phyloP scores from a whole-genome alignment of 148 eudicot species.

The Rhododendron molle region DNA sequence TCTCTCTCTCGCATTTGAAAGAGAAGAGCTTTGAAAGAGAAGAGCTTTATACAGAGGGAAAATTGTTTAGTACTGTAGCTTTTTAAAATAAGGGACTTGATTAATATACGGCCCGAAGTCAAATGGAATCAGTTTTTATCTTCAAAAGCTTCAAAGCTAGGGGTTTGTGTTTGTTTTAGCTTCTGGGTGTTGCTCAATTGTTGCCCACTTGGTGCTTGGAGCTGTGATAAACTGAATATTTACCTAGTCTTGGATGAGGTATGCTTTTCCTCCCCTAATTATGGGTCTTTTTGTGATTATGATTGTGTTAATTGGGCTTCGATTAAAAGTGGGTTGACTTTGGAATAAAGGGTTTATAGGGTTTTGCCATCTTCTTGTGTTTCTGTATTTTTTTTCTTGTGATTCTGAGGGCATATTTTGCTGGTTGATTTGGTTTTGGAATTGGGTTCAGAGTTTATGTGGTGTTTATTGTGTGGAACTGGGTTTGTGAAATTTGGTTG shows the following conservation, averaged over 20 bases:
- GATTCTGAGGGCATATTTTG: slow-evolving; percentile 1
- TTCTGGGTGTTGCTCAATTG: not conserved
- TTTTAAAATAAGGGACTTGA: not conserved
- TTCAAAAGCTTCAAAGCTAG: slow-evolving; percentile 11
- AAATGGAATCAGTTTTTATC: slow-evolving; percentile 31
- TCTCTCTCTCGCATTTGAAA: not conserved
- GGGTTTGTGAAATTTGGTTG: not conserved
- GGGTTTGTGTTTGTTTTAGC: slow-evolving; percentile 4
- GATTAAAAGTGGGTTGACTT: slow-evolving; percentile 1
- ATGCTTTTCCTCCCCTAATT: not conserved
- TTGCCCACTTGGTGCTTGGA: not conserved
- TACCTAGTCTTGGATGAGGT: slow-evolving; percentile 9
- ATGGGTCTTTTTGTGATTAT: not conserved
- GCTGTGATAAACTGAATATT: not conserved
- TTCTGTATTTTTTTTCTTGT: not conserved
- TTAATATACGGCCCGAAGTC: slow-evolving; percentile 25
- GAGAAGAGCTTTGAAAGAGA: slow-evolving; percentile 5
- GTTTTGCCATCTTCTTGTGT: not conserved
- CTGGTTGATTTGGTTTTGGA: slow-evolving; percentile 7
- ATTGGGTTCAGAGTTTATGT: not conserved
- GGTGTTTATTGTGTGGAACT: not conserved
- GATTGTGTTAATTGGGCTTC: not conserved
- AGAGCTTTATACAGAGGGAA: not conserved
- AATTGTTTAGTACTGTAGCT: not conserved
- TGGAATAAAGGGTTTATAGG: slow-evolving; percentile 5